These are phyloP conservation scores for Aaosphaeria arxii DNA, from an alignment of 2,329 filamentous ascomycete genomes.

Conservation along the genomic window DNA sequence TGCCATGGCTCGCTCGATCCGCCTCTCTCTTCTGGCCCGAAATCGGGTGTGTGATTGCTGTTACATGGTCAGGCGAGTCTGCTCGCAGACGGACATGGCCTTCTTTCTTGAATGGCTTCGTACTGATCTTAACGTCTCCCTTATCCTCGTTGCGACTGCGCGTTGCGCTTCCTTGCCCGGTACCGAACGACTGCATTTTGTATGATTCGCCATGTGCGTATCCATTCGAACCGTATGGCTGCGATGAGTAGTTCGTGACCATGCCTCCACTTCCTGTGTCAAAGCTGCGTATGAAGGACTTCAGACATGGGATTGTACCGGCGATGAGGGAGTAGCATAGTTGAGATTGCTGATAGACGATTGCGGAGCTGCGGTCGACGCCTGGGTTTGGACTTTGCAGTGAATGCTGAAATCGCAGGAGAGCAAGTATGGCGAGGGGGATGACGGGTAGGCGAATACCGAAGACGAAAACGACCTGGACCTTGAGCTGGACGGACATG, in stretches of 20 bases:
- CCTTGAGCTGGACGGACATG: conserved; percentile 20
- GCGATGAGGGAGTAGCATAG: conserved; percentile 23
- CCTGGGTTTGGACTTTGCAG: conserved; percentile 14
- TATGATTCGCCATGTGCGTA: conserved; percentile 1
- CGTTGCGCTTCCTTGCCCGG: not conserved
- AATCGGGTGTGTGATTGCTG: not conserved
- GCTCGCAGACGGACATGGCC: not conserved
- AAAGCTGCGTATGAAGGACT: conserved; percentile 22
- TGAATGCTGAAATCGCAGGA: conserved; percentile 9
- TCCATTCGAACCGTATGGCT: conserved; percentile 8
- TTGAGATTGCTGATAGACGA: conserved; percentile 19
- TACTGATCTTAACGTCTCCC: conserved; percentile 3
- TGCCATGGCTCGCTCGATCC: conserved; percentile 14
- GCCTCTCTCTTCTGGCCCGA: conserved; percentile 1
- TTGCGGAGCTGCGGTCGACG: conserved; percentile 9
- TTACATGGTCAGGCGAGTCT: conserved; percentile 1
- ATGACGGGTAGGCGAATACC: conserved; percentile 18
- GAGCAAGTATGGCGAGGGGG: conserved; percentile 9
- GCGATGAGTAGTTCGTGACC: conserved; percentile 8
- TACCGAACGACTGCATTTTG: conserved; percentile 7
- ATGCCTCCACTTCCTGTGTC: conserved; percentile 21
- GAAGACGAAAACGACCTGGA: conserved; percentile 26
- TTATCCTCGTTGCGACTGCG: conserved; percentile 2
- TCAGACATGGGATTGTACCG: conserved; percentile 24
- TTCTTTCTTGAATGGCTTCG: not conserved